Percentiles rank a stretch among this genome's conserved stretches.
Evolutionary conservation across 2,329 filamentous ascomycete genomes (phyloP).

Genomic region (Trichoderma lentiforme): DNA sequence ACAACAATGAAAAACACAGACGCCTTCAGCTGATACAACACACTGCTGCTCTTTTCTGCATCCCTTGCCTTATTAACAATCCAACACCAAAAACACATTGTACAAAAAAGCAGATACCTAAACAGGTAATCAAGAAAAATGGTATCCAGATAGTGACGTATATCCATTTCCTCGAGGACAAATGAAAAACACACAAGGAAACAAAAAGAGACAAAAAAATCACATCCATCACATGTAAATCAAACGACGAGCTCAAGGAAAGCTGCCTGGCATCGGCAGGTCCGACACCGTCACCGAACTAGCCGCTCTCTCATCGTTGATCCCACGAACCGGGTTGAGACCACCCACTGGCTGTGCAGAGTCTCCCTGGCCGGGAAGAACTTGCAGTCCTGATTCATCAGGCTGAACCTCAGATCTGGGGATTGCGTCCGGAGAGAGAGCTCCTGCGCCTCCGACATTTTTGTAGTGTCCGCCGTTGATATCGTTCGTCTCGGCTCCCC

Average conservation of each 20-base stretch:
- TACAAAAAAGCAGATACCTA: not conserved
- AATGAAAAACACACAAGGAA: not conserved
- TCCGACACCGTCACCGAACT: slow-evolving; percentile 58
- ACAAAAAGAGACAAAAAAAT: slow-evolving; percentile 12
- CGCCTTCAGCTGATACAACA: not conserved
- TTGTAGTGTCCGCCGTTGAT: slow-evolving; percentile 20
- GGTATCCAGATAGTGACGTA: slow-evolving; percentile 4
- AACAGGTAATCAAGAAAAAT: not conserved
- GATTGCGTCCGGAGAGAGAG: slow-evolving; percentile 18
- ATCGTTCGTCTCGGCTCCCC: not conserved
- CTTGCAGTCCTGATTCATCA: slow-evolving; percentile 19
- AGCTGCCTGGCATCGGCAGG: slow-evolving; percentile 68
- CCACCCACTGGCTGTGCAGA: slow-evolving; percentile 8
- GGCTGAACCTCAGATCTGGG: slow-evolving; percentile 26
- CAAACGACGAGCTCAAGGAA: slow-evolving; percentile 48
- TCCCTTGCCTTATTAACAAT: not conserved
- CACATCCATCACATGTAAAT: slow-evolving; percentile 21
- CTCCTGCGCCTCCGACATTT: slow-evolving; percentile 16
- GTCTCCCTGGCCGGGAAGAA: slow-evolving; percentile 18
- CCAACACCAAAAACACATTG: not conserved
- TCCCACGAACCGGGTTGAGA: not conserved
- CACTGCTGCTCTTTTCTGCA: not conserved
- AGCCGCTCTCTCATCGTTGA: slow-evolving; percentile 31
- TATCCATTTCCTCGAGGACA: not conserved
- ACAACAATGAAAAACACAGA: not conserved